These are phyloP conservation scores for Syzygium malaccense DNA, from an alignment of 441 rosid species.

Conservation along the genomic window DNA sequence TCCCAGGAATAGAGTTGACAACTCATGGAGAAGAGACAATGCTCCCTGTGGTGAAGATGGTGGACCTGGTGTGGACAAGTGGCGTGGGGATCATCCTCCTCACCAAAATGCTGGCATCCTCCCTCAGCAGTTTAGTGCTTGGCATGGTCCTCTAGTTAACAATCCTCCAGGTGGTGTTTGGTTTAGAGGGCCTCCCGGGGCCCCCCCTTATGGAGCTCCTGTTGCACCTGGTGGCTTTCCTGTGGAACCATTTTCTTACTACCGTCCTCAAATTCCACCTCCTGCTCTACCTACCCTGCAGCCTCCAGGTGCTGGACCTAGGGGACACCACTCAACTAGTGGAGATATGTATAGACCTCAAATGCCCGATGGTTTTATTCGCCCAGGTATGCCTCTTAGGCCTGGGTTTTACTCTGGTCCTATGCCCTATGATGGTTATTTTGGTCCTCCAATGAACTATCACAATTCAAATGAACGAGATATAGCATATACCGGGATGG, in stretches of 20 bases:
- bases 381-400: slow-evolving; percentile 79
- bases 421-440: slow-evolving; percentile 64
- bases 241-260: slow-evolving; percentile 82
- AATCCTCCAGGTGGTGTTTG: slow-evolving; percentile 83
- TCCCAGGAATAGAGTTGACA: slow-evolving; percentile 27
- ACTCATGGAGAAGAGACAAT: slow-evolving; percentile 72
- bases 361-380: slow-evolving; percentile 66
- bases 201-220: slow-evolving; percentile 55
- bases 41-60: slow-evolving; percentile 52
- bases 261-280: slow-evolving; percentile 67
- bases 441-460: slow-evolving; percentile 85
- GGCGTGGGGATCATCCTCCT: slow-evolving; percentile 56
- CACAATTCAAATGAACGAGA: slow-evolving; percentile 68
- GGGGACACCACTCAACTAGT: slow-evolving; percentile 60
- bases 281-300: slow-evolving; percentile 44
- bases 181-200: slow-evolving; percentile 24
- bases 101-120: slow-evolving; percentile 50
- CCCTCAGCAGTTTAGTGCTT: slow-evolving; percentile 65
- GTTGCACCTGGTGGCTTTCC: slow-evolving; percentile 77
- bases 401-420: slow-evolving; percentile 93
- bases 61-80: slow-evolving; percentile 48
- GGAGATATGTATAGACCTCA: slow-evolving; percentile 83
- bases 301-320: slow-evolving; percentile 65
- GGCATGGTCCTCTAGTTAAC: slow-evolving; percentile 81
- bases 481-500: slow-evolving; percentile 65